phyloP scores from a whole-genome alignment of 2,329 filamentous ascomycete genomes.

The Albifimbria verrucaria region DNA sequence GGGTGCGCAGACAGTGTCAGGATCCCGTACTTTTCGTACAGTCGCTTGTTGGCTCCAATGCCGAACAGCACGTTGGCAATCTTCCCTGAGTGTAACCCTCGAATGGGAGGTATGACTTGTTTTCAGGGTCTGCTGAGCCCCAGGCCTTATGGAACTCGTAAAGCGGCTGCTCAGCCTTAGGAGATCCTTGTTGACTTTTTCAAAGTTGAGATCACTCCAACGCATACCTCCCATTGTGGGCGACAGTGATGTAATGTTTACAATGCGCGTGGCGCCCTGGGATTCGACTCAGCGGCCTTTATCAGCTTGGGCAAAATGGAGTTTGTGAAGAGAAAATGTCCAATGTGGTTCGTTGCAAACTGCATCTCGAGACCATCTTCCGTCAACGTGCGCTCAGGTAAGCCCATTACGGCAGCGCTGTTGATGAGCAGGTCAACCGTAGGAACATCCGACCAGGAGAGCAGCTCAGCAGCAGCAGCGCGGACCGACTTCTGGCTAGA shows the following conservation, averaged over 20 bases:
- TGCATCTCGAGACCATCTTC: constrained; percentile 32
- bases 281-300: constrained; percentile 17
- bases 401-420: constrained; percentile 34
- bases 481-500: constrained; percentile 33
- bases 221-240: constrained; percentile 33
- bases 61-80: constrained; percentile 21
- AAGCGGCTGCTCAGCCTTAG: constrained; percentile 10
- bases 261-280: constrained; percentile 30
- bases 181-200: constrained; percentile 22
- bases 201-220: constrained; percentile 40
- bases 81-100: constrained; percentile 21
- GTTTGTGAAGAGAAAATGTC: constrained; percentile 32
- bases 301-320: constrained; percentile 30
- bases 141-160: constrained; percentile 7
- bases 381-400: constrained; percentile 22
- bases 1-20: constrained; percentile 25
- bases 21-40: constrained; percentile 26
- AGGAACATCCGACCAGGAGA: constrained; percentile 20
- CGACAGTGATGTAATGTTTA: constrained; percentile 40
- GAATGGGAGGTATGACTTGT: constrained; percentile 15
- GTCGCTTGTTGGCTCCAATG: constrained; percentile 13
- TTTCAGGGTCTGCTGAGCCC: constrained; percentile 10
- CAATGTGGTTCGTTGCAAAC: constrained; percentile 32
- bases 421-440: constrained; percentile 34
- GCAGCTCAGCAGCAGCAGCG: constrained; percentile 28